Evolutionary conservation across 2,329 filamentous ascomycete genomes (phyloP), one percentile per base, ranked within the genome.

Genomic region (Proliferodiscus dingleyae): DNA sequence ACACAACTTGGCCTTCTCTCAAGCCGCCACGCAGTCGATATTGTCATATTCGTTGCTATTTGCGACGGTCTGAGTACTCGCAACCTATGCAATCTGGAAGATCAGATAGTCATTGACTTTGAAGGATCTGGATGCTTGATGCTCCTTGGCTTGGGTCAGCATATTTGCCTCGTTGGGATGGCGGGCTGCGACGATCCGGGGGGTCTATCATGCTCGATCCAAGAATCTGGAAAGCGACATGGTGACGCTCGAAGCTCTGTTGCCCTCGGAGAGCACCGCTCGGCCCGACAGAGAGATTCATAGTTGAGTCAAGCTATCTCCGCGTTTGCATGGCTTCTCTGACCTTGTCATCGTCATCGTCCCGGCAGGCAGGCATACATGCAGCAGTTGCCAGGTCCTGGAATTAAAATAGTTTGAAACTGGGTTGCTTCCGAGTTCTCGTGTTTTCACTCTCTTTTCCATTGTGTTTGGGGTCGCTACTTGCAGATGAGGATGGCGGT

Each of bases 1-100:
- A 39, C 33, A 48, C 47, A 46, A 61, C 59, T 56, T 60, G 59
- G 53, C 53, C 51, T 42, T 37, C 53, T 59, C 56, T 60, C 50
- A 54, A 37, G 50, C 43, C 53, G 59, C 58, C 59, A 61, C 59
- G 59, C 56, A 49, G 43, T 45, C 34, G 22, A 38, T 38, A 43
- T 15, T 32, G 11, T 21, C 41, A 23, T 42, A 11, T 21, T 45
- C 38, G 13, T 42, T 49, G 28, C 23, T 21, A 19, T 28, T 19
- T 28, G 13, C 28, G 33, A 22, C 11, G 10, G 32, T 6, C 34
- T 16, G 41, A 47, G 29, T 18, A 28, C 38, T 45, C 43, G 16
- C 39, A 45, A 22, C 34, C 37, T 41, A 47, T 41, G 33, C 41
- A 44, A 45, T 36, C 40, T 41, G n/a, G n/a, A n/a, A n/a, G n/a